Base-by-base conservation (phyloP, 805 yeast genomes). In the Saccharomycopsis capsularis region DNA sequence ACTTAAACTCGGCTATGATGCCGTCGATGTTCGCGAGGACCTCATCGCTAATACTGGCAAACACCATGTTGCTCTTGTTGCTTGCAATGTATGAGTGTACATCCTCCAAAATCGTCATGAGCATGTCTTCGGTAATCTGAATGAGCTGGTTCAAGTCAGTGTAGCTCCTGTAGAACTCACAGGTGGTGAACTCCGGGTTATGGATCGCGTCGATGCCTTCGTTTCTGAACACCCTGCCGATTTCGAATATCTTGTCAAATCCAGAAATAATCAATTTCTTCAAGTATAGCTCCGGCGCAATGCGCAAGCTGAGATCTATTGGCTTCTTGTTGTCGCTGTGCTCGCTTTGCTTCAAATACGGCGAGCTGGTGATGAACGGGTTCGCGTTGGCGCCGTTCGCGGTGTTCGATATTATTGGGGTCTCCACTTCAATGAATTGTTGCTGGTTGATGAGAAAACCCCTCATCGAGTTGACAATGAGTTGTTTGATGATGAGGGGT, bases 161-260 rank as follows among this genome's bases (percentile, higher is more conserved):
- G 61, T 87, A 91, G 40, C 98, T 97, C 75, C 89, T 91, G 70
- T 91, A 91, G 71, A 91, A 91, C 73, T 91, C 99, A 78, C 98
- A 91, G 53, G 98, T 90, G 62, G 98, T 91, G 73, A 91, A 91
- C 74, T 91, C 99, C 50, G 98, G 98, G 78, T 91, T 91, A 70
- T 91, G 99, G 56, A 97, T 91, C 91, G 86, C 81, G 70, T 91
- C 99, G 56, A 91, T 90, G 70, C 98, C 97, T 71, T 91, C 98
- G 66, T 91, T 91, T 79, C 99, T 85, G 76, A 91, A 91, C 72
- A 90, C 97, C 71, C 97, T 88, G 55, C 99, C 99, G 63, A 91
- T 91, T 75, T 91, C 99, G 67, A 91, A 91, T 54, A 91, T 98
- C 72, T 96, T 82, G 67, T 93, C 96, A 79, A 91, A 74, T 66